Evolutionary conservation across 768 basidiomycete genomes (phyloP).

Genomic region (Phallus indusiatus): DNA sequence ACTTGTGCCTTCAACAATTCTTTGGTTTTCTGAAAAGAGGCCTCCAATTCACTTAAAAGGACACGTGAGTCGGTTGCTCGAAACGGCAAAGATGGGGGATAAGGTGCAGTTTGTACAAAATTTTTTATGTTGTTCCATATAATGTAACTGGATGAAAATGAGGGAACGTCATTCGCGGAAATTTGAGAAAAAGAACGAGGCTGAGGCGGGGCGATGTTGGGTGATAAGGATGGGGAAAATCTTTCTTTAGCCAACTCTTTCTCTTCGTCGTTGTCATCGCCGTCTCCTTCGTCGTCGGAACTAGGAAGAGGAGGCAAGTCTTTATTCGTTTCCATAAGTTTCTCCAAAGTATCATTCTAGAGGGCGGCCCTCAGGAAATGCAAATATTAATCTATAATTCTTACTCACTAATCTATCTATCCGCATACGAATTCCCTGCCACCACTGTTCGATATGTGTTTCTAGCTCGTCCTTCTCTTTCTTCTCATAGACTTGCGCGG

Average conservation of each 20-base stretch:
- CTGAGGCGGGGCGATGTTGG: background rate
- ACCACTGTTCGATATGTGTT: constrained; percentile 55
- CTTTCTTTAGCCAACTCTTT: constrained; percentile 4
- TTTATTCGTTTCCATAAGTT: constrained; percentile 26
- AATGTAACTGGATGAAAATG: background rate
- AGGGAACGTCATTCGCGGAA: background rate
- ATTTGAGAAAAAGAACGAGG: background rate
- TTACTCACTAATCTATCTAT: constrained; percentile 48
- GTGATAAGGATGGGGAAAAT: background rate
- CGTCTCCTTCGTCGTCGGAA: constrained; percentile 36
- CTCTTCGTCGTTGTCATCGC: constrained; percentile 38
- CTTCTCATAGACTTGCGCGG: constrained; percentile 20
- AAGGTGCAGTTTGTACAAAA: background rate
- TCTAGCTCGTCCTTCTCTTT: constrained; percentile 42
- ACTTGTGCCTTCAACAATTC: constrained; percentile 51
- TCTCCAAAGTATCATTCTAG: constrained; percentile 36
- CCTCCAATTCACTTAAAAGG: constrained; percentile 40
- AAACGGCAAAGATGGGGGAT: background rate
- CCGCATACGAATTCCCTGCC: constrained; percentile 52
- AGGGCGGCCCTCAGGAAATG: background rate
- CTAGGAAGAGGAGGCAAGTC: constrained; percentile 53
- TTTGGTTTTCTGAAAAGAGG: constrained; percentile 50
- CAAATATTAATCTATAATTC: background rate
- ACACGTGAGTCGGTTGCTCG: constrained; percentile 18
- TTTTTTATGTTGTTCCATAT: background rate